These are phyloP conservation scores for Ilex paraguariensis DNA, from an alignment of 305 asterid species.

Conservation along the genomic window DNA sequence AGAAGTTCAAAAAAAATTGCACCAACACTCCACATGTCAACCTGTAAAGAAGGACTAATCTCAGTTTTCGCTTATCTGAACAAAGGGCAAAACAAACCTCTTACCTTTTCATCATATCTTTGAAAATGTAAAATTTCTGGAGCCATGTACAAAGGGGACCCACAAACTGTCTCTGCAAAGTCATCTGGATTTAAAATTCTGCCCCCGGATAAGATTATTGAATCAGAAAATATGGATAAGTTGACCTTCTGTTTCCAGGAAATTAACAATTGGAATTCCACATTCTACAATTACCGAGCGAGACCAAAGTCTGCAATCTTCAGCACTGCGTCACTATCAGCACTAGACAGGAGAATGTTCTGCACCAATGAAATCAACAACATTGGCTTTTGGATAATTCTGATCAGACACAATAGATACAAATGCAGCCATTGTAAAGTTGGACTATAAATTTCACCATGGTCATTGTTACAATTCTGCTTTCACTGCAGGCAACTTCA, in stretches of 20 bases:
- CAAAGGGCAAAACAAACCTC: conserved; percentile 1
- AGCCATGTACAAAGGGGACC: conserved; percentile 56
- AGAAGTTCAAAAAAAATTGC: conserved; percentile 53
- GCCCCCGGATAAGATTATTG: conserved; percentile 14
- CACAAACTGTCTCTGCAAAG: conserved; percentile 41
- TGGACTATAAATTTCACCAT: too few relatives aligned
- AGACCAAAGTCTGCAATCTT: conserved; percentile 62
- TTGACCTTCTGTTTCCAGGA: conserved; percentile 1
- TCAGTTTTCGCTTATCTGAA: not conserved
- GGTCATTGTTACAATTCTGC: too few relatives aligned
- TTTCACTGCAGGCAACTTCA: too few relatives aligned
- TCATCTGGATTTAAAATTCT: conserved; percentile 37
- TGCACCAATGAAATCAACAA: conserved; percentile 12
- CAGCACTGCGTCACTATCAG: conserved; percentile 30
- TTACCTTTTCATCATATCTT: conserved; percentile 42
- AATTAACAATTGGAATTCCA: not conserved
- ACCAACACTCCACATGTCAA: conserved; percentile 57
- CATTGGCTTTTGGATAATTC: not conserved
- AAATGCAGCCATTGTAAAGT: too few relatives aligned
- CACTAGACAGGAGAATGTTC: conserved; percentile 43
- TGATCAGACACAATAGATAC: not conserved
- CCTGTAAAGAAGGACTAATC: conserved; percentile 22
- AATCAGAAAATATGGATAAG: not conserved
- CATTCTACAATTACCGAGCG: conserved; percentile 32
- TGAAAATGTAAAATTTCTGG: conserved; percentile 53